Conservation (phyloP, 1,284 basidiomycete species). For the Trametes pubescens region DNA sequence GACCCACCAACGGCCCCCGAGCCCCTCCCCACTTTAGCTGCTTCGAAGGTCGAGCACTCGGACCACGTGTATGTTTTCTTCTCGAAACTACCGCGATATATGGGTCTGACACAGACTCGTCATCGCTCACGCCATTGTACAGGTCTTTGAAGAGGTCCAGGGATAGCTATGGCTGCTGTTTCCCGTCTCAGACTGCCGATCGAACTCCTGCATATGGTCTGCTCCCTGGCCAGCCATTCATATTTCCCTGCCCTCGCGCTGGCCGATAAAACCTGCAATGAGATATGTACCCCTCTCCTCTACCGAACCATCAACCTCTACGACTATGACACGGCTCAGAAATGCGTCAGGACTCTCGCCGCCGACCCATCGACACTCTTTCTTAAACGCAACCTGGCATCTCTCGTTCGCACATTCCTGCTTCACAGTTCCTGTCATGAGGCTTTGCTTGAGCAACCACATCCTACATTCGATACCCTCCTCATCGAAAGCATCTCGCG, state of each 20-base stretch:
- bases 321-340: not conserved
- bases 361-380: not conserved
- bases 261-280: slow-evolving; percentile 3
- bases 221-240: not conserved
- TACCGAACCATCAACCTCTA: slow-evolving; percentile 6
- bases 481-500: not conserved
- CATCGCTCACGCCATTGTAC: too few species aligned
- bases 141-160: not conserved
- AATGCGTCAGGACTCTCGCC: not conserved
- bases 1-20: too few species aligned
- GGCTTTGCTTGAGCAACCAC: not conserved
- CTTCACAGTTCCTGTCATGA: not conserved
- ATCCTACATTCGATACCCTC: not conserved
- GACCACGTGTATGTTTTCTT: too few species aligned
- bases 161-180: not conserved
- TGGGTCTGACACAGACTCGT: too few species aligned
- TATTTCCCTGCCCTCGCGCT: slow-evolving; percentile 12
- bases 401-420: slow-evolving; percentile 5
- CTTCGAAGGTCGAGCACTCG: too few species aligned
- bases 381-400: not conserved
- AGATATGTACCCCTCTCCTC: slow-evolving; percentile 13
- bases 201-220: slow-evolving; percentile 10
- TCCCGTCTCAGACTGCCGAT: not conserved
- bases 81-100: too few species aligned
- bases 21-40: too few species aligned